Evolutionary conservation across 2,329 filamentous ascomycete genomes (phyloP).

Genomic region (Fusarium cicatricum): DNA sequence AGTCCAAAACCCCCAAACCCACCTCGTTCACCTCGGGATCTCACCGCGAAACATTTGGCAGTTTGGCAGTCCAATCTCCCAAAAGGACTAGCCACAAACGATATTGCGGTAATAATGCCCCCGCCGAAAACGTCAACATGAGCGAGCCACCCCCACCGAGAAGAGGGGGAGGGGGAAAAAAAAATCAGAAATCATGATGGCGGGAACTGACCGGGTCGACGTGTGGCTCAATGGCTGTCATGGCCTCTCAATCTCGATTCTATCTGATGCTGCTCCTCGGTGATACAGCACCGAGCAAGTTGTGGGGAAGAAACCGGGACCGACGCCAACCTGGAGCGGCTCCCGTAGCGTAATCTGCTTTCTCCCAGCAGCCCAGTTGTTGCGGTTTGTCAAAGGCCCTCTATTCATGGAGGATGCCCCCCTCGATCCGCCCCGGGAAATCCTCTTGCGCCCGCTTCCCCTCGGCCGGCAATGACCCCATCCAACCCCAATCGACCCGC

Average conservation of each 20-base stretch:
- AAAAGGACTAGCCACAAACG: conserved; percentile 6
- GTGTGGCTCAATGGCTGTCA: conserved; percentile 26
- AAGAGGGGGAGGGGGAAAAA: conserved; percentile 5
- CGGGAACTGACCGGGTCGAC: conserved; percentile 17
- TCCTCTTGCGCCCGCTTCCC: conserved; percentile 46
- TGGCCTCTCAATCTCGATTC: conserved; percentile 7
- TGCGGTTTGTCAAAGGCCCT: neutral
- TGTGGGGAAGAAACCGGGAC: conserved; percentile 41
- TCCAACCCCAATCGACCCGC: conserved; percentile 22
- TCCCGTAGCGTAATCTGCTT: conserved; percentile 22
- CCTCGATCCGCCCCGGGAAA: conserved; percentile 47
- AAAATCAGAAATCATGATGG: conserved; percentile 16
- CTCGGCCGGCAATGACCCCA: conserved; percentile 40
- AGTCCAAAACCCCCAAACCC: conserved; percentile 25
- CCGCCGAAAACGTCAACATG: conserved; percentile 34
- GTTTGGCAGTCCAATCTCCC: conserved; percentile 6
- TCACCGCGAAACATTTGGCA: conserved; percentile 18
- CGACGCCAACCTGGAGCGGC: conserved; percentile 23
- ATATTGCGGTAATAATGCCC: too few species aligned
- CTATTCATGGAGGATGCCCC: too few species aligned
- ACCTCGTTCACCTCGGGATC: conserved; percentile 25
- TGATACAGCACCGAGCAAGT: conserved; percentile 24
- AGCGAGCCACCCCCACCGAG: conserved; percentile 39
- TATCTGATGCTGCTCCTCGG: conserved; percentile 17
- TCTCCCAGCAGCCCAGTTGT: neutral